Conservation (phyloP, 1,284 basidiomycete species). For the Naganishia sp. region DNA sequence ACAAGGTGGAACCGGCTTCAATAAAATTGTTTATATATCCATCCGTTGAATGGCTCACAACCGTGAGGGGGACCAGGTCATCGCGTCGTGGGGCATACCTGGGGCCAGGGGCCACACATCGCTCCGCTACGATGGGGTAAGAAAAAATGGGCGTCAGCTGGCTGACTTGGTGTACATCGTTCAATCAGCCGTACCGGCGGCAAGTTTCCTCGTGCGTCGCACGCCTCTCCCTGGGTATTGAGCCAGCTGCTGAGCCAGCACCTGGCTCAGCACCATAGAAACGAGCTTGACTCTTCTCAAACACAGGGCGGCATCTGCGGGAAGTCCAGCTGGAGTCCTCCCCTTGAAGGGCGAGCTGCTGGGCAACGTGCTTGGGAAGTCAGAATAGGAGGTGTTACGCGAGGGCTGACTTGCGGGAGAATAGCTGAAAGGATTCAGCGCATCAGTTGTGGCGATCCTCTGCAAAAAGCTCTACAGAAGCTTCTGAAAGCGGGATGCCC, state of each 20-base stretch:
- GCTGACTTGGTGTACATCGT: not conserved
- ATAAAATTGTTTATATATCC: constrained; percentile 3
- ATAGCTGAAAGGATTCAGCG: too few species aligned
- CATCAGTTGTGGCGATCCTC: not conserved
- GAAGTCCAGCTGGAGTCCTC: too few species aligned
- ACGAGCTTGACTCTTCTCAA: too few species aligned
- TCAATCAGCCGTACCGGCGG: constrained; percentile 12
- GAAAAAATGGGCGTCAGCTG: constrained; percentile 14
- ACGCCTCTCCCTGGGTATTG: too few species aligned
- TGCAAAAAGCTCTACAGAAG: not conserved
- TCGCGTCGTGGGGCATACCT: constrained; percentile 11
- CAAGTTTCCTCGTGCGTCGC: constrained; percentile 2
- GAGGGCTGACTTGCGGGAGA: too few species aligned
- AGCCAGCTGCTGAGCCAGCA: not conserved
- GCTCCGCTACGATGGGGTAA: not conserved
- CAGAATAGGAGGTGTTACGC: too few species aligned
- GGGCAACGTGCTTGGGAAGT: too few species aligned
- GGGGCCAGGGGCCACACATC: constrained; percentile 13
- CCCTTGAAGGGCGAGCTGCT: too few species aligned
- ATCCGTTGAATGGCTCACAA: not conserved
- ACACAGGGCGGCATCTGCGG: too few species aligned
- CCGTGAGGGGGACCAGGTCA: constrained; percentile 13
- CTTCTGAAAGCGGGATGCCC: not conserved
- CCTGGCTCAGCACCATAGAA: too few species aligned
- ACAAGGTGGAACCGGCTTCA: not conserved